Conservation (phyloP, 768 basidiomycete species). For the Peribolospora baueri region DNA sequence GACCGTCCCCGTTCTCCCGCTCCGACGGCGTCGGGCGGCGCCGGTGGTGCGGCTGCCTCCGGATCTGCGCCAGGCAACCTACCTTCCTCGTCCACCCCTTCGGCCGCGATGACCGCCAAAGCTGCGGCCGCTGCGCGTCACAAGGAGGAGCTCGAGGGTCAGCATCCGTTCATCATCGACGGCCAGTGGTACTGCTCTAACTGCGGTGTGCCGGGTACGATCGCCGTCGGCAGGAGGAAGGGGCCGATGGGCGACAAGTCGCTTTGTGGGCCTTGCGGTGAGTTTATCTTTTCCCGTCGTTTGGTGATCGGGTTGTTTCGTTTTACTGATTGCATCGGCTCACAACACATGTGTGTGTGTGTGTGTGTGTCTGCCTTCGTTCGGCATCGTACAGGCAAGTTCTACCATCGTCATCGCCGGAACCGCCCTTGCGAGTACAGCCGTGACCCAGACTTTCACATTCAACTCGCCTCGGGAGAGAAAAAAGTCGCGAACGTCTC, state of each 20-base stretch:
- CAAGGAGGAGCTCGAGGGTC: constrained; percentile 56
- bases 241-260: constrained; percentile 74
- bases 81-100: constrained; percentile 14
- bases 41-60: neutral
- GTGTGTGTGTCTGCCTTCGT: neutral
- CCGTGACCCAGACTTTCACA: constrained; percentile 45
- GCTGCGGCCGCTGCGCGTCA: constrained; percentile 65
- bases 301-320: neutral
- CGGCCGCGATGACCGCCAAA: constrained; percentile 37
- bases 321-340: neutral
- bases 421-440: constrained; percentile 62
- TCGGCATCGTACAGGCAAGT: constrained; percentile 38
- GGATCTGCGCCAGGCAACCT: too few species aligned
- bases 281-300: constrained; percentile 17
- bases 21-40: neutral
- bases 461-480: constrained; percentile 30
- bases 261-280: constrained; percentile 81
- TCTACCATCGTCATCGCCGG: constrained; percentile 63
- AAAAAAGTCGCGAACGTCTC: constrained; percentile 32
- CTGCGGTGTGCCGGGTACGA: constrained; percentile 68
- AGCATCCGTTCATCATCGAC: constrained; percentile 55
- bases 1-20: too few species aligned
- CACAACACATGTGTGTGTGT: neutral
- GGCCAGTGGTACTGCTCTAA: constrained; percentile 89
- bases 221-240: constrained; percentile 64